Percentiles rank a stretch among this genome's conserved stretches.
phyloP scores from a whole-genome alignment of 2,329 filamentous ascomycete species.

The Aspergillus bombycis region DNA sequence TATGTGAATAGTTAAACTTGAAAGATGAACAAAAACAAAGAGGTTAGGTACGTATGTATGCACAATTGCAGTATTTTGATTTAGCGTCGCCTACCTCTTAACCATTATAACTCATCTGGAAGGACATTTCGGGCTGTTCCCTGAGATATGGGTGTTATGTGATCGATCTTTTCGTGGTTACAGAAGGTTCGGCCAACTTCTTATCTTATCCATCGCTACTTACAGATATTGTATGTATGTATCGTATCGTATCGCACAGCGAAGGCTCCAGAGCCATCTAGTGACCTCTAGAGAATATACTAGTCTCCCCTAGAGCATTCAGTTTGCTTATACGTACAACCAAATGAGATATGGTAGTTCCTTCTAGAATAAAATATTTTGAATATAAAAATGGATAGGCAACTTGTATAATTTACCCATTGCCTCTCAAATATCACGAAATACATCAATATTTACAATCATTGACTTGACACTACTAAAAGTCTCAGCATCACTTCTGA shows the following conservation, averaged over 20 bases:
- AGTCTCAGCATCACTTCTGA: not conserved
- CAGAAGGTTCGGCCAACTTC: conserved; percentile 22
- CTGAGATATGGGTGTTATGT: conserved; percentile 15
- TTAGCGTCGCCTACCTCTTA: too few relatives aligned
- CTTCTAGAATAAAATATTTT: conserved; percentile 20
- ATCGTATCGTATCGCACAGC: too few relatives aligned
- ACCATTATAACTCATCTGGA: too few relatives aligned
- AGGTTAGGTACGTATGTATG: too few relatives aligned
- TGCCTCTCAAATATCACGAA: not conserved
- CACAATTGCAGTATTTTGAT: not conserved
- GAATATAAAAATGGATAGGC: conserved; percentile 20
- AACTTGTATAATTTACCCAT: not conserved
- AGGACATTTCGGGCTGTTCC: too few relatives aligned
- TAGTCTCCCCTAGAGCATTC: conserved; percentile 13
- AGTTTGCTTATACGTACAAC: conserved; percentile 6
- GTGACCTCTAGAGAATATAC: conserved; percentile 7
- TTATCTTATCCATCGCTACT: too few relatives aligned
- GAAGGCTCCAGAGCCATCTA: not conserved
- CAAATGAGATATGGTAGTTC: conserved; percentile 8
- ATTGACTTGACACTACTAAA: not conserved
- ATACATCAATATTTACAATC: not conserved
- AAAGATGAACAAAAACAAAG: too few relatives aligned
- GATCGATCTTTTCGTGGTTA: conserved; percentile 5
- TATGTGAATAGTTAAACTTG: too few relatives aligned
- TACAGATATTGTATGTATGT: too few relatives aligned